phyloP scores from a whole-genome alignment of 257 asterid genomes.

The Jacaranda mimosifolia region DNA sequence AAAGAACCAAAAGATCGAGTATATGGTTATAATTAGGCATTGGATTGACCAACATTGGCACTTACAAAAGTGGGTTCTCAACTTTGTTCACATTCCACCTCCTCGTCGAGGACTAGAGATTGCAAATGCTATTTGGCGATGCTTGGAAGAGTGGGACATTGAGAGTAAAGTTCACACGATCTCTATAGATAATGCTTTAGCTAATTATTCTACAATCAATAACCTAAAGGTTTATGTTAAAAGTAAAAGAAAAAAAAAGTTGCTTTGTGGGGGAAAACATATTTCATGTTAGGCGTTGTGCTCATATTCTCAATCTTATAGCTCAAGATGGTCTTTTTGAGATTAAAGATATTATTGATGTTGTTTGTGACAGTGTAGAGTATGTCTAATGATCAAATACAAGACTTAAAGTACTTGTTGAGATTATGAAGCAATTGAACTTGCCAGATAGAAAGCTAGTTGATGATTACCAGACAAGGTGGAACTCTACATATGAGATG shows the following conservation, averaged over 20 bases:
- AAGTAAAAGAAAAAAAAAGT: no score
- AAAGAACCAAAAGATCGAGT: not conserved
- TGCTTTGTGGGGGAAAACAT: no score
- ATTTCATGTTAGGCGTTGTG: not conserved
- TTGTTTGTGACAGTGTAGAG: not conserved
- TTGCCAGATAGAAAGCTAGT: not conserved
- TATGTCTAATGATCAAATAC: not conserved
- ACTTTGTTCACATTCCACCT: constrained; percentile 7
- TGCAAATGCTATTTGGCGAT: not conserved
- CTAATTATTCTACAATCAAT: not conserved
- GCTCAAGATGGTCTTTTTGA: not conserved
- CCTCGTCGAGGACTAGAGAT: not conserved
- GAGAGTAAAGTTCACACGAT: not conserved
- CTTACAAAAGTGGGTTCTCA: not conserved
- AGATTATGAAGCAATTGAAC: not conserved
- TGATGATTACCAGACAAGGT: not conserved
- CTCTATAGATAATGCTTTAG: not conserved
- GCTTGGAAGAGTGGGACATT: not conserved
- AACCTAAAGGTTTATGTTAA: not conserved
- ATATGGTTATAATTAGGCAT: not conserved
- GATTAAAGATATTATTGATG: not conserved
- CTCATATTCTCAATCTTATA: not conserved
- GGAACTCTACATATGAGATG: not conserved
- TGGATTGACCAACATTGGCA: not conserved
- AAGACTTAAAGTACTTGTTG: not conserved